Evolutionary conservation across 2,329 filamentous ascomycete species (phyloP).

Genomic region (Fusarium luffae): DNA sequence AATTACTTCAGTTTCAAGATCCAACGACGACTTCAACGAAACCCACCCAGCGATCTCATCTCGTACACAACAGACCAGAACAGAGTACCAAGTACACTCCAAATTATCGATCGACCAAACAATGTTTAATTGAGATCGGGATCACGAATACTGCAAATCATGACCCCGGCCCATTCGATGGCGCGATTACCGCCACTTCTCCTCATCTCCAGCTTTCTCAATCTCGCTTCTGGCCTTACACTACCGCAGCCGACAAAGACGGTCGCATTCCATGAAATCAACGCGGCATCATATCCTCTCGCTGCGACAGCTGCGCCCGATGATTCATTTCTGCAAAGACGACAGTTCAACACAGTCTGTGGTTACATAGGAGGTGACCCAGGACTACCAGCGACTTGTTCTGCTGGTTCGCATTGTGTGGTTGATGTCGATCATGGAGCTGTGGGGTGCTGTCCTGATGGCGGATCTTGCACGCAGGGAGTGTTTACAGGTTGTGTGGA

Average conservation of each 20-base stretch:
- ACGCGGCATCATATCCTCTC: constrained; percentile 55
- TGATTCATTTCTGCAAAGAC: constrained; percentile 51
- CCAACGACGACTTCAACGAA: constrained; percentile 6
- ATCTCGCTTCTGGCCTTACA: constrained; percentile 51
- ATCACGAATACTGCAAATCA: constrained; percentile 33
- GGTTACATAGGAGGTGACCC: constrained; percentile 67
- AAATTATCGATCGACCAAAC: constrained; percentile 15
- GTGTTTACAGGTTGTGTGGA: constrained; percentile 70
- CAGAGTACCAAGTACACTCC: constrained; percentile 2
- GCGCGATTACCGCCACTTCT: constrained; percentile 52
- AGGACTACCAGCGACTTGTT: constrained; percentile 66
- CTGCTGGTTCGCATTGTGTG: constrained; percentile 68
- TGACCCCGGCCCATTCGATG: constrained; percentile 48
- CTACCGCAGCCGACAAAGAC: constrained; percentile 56
- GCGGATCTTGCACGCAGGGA: constrained; percentile 62
- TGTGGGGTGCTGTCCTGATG: constrained; percentile 68
- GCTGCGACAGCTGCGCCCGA: constrained; percentile 55
- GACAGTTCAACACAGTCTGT: constrained; percentile 65
- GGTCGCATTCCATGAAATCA: constrained; percentile 51
- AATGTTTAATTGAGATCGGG: constrained; percentile 43
- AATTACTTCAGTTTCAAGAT: constrained; percentile 1
- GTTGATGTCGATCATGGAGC: constrained; percentile 60
- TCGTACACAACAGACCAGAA: neutral
- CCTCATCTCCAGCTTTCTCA: constrained; percentile 50
- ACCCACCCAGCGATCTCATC: constrained; percentile 13